A percentile compares a stretch with the other conserved stretches of the same genome.
These are phyloP conservation scores for Pyricularia pennisetigena DNA, from an alignment of 2,329 filamentous ascomycete genomes.

Conservation along the genomic window DNA sequence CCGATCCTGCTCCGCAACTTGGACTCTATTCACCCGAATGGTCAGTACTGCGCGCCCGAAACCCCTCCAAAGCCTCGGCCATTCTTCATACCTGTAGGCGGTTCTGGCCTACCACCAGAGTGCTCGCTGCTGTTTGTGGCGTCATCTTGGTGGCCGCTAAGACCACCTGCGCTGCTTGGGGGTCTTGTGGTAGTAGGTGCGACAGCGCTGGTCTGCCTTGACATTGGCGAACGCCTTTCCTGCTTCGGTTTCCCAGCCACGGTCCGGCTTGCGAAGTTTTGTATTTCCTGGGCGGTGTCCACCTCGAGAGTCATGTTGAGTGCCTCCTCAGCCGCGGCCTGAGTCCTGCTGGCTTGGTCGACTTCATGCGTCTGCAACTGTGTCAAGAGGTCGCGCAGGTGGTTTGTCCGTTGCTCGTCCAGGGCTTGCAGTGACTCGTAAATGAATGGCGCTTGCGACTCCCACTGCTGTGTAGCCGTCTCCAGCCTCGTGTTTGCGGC, in stretches of 20 bases:
- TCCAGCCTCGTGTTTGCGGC: constrained; percentile 65
- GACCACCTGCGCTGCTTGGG: constrained; percentile 11
- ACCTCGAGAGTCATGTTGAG: constrained; percentile 78
- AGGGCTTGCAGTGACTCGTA: constrained; percentile 87
- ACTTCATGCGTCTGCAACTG: constrained; percentile 90
- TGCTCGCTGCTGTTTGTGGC: constrained; percentile 30
- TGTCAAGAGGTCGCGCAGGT: constrained; percentile 81
- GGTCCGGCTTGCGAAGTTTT: constrained; percentile 47
- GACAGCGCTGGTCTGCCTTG: constrained; percentile 28
- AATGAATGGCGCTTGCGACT: constrained; percentile 87
- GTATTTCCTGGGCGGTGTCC: constrained; percentile 79
- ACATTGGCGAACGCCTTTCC: constrained; percentile 29
- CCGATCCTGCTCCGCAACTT: constrained; percentile 55
- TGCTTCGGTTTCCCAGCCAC: constrained; percentile 33
- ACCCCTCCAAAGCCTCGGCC: not conserved
- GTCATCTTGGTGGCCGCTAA: constrained; percentile 21
- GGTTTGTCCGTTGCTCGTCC: constrained; percentile 82
- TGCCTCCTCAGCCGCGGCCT: constrained; percentile 66
- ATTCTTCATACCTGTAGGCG: not conserved
- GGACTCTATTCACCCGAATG: constrained; percentile 29
- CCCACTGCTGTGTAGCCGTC: constrained; percentile 76
- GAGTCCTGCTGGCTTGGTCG: constrained; percentile 71
- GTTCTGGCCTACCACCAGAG: constrained; percentile 17
- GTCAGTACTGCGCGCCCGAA: constrained; percentile 14
- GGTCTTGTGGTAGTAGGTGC: constrained; percentile 19